Evolutionary conservation across 192 early-diverging fungal species (phyloP), one percentile per base, ranked within the genome.

Genomic region (Coemansia umbellata): DNA sequence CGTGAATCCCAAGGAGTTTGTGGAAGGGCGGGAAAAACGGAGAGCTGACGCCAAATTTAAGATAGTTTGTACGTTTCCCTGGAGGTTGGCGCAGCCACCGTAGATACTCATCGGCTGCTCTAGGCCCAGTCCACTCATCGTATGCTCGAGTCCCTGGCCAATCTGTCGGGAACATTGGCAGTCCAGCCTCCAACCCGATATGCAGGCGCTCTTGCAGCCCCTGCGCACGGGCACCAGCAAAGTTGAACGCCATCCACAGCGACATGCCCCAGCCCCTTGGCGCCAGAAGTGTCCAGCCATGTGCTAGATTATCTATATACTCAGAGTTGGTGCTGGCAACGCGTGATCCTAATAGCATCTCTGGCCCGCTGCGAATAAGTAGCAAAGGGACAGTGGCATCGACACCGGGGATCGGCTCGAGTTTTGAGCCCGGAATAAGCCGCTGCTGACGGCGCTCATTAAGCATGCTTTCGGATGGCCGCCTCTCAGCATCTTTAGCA

Each of bases 181-280:
- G 63, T 0, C 85, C 84, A 5, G 82, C 74, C 70, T 98, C 94
- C 43, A 91, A 91, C 42, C 85, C 81, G 32, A 89, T 58, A 35
- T 78, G 78, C 33, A 81, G 66, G 1, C 84, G 69, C 50, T 98
- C 93, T 5, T 84, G 62, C 24, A 89, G 59, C 0, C 94, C 94
- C 24, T 84, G 86, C 3, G 85, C 84, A 42, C 89, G 80, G 1
- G 87, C 90, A 10, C 95, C 95, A 2, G 89, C 90, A 78, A 91
- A 95, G 15, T 88, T 70, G 17, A 98, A 77, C 13, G 85, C 80
- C 69, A 90, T 85, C 93, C 92, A 97, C 54, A 98, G 84, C 8
- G 83, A 55, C 78, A 89, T 88, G 7, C 83, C 93, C 86, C 87
- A 93, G 0, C 85, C 84, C n/a, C 77, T 69, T 11, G 91, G 90